phyloP scores from a whole-genome alignment of 768 basidiomycete species.

The Phlegmacium glaucopus region DNA sequence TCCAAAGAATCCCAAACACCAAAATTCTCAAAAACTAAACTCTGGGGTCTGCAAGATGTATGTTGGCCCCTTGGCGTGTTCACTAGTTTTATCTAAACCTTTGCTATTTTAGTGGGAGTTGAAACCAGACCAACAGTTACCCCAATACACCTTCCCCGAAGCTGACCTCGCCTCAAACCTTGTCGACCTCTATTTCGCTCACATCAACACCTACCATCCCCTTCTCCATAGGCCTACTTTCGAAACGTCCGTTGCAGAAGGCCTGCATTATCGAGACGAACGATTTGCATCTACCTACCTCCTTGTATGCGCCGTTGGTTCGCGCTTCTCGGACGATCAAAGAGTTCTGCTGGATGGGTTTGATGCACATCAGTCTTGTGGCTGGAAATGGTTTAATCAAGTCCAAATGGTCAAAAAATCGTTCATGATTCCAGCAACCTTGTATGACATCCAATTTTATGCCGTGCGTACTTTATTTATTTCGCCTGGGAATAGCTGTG shows the following conservation, averaged over 20 bases:
- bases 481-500: not conserved
- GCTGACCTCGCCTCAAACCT: constrained; percentile 47
- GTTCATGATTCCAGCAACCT: constrained; percentile 57
- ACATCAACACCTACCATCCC: constrained; percentile 56
- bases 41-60: constrained; percentile 36
- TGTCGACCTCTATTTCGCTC: constrained; percentile 61
- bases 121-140: constrained; percentile 2
- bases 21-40: constrained; percentile 28
- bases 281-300: constrained; percentile 60
- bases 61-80: constrained; percentile 9
- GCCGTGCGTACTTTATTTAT: constrained; percentile 33
- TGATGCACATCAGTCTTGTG: constrained; percentile 41
- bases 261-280: constrained; percentile 45
- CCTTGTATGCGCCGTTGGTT: constrained; percentile 68
- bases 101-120: constrained; percentile 36
- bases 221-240: constrained; percentile 75
- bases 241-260: constrained; percentile 42
- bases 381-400: constrained; percentile 70
- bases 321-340: constrained; percentile 56
- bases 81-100: not conserved
- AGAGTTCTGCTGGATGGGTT: constrained; percentile 43
- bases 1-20: constrained; percentile 8
- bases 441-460: constrained; percentile 77
- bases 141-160: constrained; percentile 45
- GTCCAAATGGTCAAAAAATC: constrained; percentile 62